Conservation (phyloP, 176 grass and related monocot genomes). For the Oryza punctata region DNA sequence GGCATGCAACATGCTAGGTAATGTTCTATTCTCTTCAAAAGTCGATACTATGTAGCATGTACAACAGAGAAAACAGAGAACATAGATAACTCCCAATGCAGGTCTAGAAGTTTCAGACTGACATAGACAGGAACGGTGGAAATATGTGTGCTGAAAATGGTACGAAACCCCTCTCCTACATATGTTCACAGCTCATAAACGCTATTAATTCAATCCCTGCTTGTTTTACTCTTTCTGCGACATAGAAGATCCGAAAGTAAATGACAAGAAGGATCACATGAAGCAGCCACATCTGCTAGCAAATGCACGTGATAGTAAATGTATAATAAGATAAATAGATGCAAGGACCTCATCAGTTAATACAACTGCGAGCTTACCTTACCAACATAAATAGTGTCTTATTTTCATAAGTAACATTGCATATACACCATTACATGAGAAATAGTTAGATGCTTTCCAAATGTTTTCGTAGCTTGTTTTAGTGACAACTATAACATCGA, state of each 20-base stretch:
- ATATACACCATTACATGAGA: slow-evolving; percentile 30
- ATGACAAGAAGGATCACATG: background rate
- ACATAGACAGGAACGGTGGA: slow-evolving; percentile 7
- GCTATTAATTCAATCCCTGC: background rate
- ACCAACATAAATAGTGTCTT: slow-evolving; percentile 19
- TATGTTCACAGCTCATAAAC: background rate
- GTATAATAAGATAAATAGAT: slow-evolving; percentile 21
- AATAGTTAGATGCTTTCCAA: background rate
- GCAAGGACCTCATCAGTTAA: slow-evolving; percentile 8
- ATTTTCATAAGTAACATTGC: background rate
- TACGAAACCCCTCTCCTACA: background rate
- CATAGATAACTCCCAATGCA: background rate
- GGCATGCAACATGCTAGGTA: background rate
- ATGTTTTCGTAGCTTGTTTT: background rate
- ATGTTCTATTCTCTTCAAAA: slow-evolving; percentile 1
- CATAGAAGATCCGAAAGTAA: background rate
- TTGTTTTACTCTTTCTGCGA: background rate
- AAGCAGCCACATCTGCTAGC: background rate
- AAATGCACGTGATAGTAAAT: background rate
- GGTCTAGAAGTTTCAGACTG: slow-evolving; percentile 4
- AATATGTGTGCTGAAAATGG: background rate
- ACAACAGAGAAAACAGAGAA: slow-evolving; percentile 25
- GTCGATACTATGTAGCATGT: background rate
- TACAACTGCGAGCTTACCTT: background rate
- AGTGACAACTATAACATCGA: slow-evolving; percentile 10